Evolutionary conservation across 768 basidiomycete species (phyloP).

Genomic region (Multifurca ochricompacta): DNA sequence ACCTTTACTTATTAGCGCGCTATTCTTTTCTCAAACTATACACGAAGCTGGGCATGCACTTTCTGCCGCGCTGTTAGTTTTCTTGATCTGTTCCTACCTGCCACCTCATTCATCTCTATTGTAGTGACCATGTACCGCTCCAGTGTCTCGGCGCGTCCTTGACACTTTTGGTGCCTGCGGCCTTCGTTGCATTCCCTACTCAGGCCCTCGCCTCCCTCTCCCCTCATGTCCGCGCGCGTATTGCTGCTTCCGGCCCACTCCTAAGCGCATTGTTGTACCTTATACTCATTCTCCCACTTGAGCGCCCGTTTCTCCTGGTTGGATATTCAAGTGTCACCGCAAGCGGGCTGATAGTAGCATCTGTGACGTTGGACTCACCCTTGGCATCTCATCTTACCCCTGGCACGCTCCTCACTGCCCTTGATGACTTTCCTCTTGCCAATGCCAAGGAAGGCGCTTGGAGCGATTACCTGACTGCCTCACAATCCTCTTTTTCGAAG

Average conservation of each 20-base stretch:
- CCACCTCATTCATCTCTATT: background rate
- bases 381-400: slow-evolving; percentile 46
- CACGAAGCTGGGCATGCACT: slow-evolving; percentile 81
- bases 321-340: slow-evolving; percentile 49
- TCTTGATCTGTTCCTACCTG: background rate
- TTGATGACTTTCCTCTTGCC: slow-evolving; percentile 55
- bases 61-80: slow-evolving; percentile 61
- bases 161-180: slow-evolving; percentile 59
- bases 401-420: slow-evolving; percentile 51
- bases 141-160: slow-evolving; percentile 54
- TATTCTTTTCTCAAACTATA: slow-evolving; percentile 58
- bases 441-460: slow-evolving; percentile 33
- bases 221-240: slow-evolving; percentile 43
- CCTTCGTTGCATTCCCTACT: slow-evolving; percentile 59
- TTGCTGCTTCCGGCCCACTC: slow-evolving; percentile 68
- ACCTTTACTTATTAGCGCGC: slow-evolving; percentile 53
- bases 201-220: slow-evolving; percentile 33
- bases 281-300: slow-evolving; percentile 31
- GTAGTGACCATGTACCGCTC: slow-evolving; percentile 59
- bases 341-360: slow-evolving; percentile 47
- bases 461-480: slow-evolving; percentile 36
- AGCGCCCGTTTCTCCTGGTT: slow-evolving; percentile 19
- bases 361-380: slow-evolving; percentile 52
- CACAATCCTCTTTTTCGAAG: slow-evolving; percentile 4
- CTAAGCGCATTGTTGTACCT: slow-evolving; percentile 65